phyloP scores from a whole-genome alignment of 1,139 yeast species.

The Martiniozyma asiatica region DNA sequence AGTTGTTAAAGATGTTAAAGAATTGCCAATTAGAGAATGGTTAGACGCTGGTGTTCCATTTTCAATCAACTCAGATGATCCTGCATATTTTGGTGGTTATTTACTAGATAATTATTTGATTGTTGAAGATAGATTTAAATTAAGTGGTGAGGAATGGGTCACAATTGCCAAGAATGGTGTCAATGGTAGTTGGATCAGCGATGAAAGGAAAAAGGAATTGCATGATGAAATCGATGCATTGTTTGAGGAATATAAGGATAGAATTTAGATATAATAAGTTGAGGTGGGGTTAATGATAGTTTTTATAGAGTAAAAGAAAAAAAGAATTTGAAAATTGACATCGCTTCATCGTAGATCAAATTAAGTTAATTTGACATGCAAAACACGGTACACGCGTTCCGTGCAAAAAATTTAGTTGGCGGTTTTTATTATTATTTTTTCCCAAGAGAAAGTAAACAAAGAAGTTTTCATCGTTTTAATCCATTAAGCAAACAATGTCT shows the following conservation, averaged over 20 bases:
- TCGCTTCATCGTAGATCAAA: no score
- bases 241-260: conserved; percentile 28
- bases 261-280: no score
- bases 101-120: conserved; percentile 60
- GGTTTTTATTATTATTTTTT: no score
- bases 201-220: conserved; percentile 36
- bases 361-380: no score
- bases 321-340: no score
- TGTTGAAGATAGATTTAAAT: conserved; percentile 54
- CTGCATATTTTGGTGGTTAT: conserved; percentile 79
- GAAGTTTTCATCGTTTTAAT: no score
- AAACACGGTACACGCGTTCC: no score
- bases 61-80: conserved; percentile 73
- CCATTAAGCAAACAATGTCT: no score
- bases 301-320: no score
- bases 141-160: conserved; percentile 46
- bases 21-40: conserved; percentile 51
- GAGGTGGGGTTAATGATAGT: no score
- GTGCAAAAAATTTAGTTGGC: no score
- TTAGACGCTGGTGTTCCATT: conserved; percentile 56
- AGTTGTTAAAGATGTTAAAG: conserved; percentile 54
- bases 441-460: no score
- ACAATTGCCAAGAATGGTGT: conserved; percentile 47
- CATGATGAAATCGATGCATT: conserved; percentile 34
- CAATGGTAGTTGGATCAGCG: conserved; percentile 58